A percentile compares a stretch with the other conserved stretches of the same genome.
phyloP scores from a whole-genome alignment of 345 rosid species.

The Pugionium cornutum region DNA sequence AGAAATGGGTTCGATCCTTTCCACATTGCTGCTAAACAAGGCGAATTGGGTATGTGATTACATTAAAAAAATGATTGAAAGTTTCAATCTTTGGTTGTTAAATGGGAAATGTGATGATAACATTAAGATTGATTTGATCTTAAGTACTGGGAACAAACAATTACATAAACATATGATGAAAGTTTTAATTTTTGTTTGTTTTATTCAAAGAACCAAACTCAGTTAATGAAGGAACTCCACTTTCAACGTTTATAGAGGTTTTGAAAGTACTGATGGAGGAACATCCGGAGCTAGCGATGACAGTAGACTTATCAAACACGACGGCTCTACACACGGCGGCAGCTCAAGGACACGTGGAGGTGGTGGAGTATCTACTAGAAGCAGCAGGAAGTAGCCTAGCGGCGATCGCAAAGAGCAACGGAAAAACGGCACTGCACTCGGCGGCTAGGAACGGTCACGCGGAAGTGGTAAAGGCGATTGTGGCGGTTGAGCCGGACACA shows the following conservation, averaged over 20 bases:
- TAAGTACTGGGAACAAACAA: background rate
- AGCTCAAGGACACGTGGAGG: conserved; percentile 79
- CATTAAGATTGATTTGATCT: background rate
- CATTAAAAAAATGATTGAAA: background rate
- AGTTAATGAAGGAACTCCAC: too few relatives aligned
- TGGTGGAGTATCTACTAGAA: conserved; percentile 64
- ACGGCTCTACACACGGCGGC: conserved; percentile 93
- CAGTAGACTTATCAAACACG: conserved; percentile 84
- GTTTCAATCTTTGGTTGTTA: background rate
- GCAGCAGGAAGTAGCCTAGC: conserved; percentile 73
- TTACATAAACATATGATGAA: background rate
- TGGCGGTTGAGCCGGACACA: conserved; percentile 59
- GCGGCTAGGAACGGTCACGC: conserved; percentile 88
- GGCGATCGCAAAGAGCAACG: conserved; percentile 82
- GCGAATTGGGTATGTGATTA: conserved; percentile 58
- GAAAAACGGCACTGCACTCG: conserved; percentile 89
- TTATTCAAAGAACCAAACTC: too few relatives aligned
- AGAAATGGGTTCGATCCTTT: conserved; percentile 85
- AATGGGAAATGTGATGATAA: background rate
- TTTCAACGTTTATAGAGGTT: conserved; percentile 48
- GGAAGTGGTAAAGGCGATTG: conserved; percentile 68
- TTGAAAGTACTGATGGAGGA: conserved; percentile 65
- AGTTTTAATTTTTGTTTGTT: background rate
- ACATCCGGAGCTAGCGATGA: conserved; percentile 89
- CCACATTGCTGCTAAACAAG: conserved; percentile 88